These are phyloP conservation scores for Colletotrichum tropicicola DNA, from an alignment of 2,329 filamentous ascomycete genomes.

Conservation along the genomic window DNA sequence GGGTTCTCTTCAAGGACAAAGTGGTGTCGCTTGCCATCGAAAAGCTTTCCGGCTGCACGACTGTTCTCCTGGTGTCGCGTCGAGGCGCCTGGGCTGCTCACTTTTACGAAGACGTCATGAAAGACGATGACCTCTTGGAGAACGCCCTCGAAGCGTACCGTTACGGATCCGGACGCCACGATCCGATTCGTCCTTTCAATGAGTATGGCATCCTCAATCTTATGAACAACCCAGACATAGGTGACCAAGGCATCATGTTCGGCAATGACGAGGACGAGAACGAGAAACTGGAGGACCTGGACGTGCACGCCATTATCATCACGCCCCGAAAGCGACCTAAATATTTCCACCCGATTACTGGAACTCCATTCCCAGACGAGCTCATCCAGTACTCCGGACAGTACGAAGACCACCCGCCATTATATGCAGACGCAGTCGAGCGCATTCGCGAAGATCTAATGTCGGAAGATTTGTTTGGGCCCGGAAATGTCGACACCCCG, in stretches of 20 bases:
- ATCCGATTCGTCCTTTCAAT: neutral
- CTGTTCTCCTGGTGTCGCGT: conserved; percentile 2
- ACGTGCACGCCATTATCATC: neutral
- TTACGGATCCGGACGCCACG: neutral
- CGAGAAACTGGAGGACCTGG: neutral
- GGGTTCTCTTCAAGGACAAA: conserved; percentile 1
- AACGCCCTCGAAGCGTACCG: neutral
- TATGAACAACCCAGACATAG: neutral
- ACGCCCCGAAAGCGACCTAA: neutral
- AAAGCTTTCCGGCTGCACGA: conserved; percentile 10
- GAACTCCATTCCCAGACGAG: no score
- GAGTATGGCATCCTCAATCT: conserved; percentile 5
- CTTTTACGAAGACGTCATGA: neutral
- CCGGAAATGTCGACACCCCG: no score
- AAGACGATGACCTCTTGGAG: neutral
- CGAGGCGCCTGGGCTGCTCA: neutral
- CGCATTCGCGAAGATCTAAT: no score
- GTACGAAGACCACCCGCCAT: no score
- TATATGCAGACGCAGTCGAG: no score
- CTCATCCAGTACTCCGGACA: no score
- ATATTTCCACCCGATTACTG: no score
- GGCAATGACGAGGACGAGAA: neutral
- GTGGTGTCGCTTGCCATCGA: conserved; percentile 6
- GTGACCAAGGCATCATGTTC: neutral
- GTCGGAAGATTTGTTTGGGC: no score